Conservation (phyloP, 2,329 filamentous ascomycete genomes). For the Mycocentrospora acerina region DNA sequence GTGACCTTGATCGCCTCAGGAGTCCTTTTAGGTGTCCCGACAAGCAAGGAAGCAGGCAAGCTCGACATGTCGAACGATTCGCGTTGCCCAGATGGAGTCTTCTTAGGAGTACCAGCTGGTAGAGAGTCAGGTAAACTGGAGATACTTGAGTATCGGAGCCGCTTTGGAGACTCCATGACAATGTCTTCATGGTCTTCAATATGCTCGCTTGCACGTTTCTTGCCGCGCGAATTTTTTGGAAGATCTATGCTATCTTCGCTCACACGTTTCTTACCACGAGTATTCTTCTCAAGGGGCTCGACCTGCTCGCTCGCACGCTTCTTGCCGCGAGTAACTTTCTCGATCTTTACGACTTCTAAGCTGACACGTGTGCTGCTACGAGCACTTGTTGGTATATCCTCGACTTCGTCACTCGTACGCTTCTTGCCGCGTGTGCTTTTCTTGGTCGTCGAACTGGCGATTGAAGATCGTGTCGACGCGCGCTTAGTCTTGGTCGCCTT, state of each 20-base stretch:
- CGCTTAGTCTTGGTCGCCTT: slow-evolving; percentile 25
- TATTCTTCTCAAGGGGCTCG: slow-evolving; percentile 9
- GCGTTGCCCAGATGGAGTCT: slow-evolving; percentile 12
- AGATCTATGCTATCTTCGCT: neutral
- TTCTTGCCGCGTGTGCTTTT: slow-evolving; percentile 16
- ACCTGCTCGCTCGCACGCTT: no score
- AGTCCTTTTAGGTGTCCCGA: slow-evolving; percentile 42
- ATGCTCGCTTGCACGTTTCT: slow-evolving; percentile 20
- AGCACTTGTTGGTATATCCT: slow-evolving; percentile 4
- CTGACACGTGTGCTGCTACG: slow-evolving; percentile 20
- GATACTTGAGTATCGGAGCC: slow-evolving; percentile 20
- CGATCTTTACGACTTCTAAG: slow-evolving; percentile 11
- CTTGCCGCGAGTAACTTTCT: neutral
- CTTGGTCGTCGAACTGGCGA: slow-evolving; percentile 16
- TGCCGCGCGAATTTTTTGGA: slow-evolving; percentile 4
- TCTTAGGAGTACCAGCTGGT: slow-evolving; percentile 25
- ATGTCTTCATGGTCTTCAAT: slow-evolving; percentile 8
- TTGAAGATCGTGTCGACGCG: slow-evolving; percentile 24
- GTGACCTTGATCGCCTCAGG: slow-evolving; percentile 18
- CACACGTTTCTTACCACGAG: slow-evolving; percentile 17
- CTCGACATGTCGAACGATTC: slow-evolving; percentile 22
- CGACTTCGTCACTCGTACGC: slow-evolving; percentile 18
- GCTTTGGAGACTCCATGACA: slow-evolving; percentile 11
- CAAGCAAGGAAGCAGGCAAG: slow-evolving; percentile 14
- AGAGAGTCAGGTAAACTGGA: slow-evolving; percentile 22